Conservation (phyloP, 345 rosid species). For the Acer campestre region DNA sequence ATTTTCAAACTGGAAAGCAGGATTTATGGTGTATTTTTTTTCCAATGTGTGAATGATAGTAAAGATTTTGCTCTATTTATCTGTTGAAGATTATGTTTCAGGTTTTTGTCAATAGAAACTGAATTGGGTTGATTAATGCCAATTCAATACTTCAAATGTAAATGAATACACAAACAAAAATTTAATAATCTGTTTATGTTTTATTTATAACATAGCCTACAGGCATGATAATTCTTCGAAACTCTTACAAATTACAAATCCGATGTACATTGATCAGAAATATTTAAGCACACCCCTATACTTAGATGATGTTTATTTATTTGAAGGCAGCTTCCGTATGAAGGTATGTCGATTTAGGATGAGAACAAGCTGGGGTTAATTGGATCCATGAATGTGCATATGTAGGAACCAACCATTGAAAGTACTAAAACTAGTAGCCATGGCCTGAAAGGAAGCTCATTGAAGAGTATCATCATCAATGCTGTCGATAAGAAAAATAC, state of each 20-base stretch:
- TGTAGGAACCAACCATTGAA: background rate
- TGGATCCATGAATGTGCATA: background rate
- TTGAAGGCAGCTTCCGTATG: background rate
- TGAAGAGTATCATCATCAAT: background rate
- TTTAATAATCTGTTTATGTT: too few species aligned
- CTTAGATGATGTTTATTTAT: too few species aligned
- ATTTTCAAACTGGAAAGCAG: background rate
- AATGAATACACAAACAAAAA: background rate
- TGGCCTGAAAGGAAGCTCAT: background rate
- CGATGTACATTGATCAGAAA: too few species aligned
- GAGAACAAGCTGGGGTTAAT: background rate
- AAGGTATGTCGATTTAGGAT: background rate
- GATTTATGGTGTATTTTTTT: too few species aligned
- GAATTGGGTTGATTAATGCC: background rate
- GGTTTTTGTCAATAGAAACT: background rate
- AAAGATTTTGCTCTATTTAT: background rate
- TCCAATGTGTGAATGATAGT: too few species aligned
- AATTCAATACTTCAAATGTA: background rate
- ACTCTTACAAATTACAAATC: too few species aligned
- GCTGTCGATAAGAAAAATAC: constrained; percentile 12
- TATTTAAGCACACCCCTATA: too few species aligned
- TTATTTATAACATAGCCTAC: background rate
- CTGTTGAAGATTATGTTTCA: background rate
- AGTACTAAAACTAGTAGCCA: background rate
- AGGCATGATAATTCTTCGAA: background rate